Base-by-base conservation (phyloP, 805 yeast species). In the Lachancea nothofagi region DNA sequence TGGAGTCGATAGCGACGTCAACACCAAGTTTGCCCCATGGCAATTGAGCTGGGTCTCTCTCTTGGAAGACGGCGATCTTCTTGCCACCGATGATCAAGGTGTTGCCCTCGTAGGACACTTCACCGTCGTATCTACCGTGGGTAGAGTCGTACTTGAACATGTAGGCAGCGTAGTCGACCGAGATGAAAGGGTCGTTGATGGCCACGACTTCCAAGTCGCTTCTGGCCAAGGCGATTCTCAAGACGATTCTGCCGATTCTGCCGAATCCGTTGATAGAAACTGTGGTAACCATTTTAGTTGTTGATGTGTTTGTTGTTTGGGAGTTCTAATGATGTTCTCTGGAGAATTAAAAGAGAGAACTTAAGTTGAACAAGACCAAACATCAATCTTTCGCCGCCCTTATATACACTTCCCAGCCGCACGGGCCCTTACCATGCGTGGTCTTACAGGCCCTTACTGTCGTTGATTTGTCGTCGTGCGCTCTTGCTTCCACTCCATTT, bases 61-160 rank as follows among this genome's bases (percentile, higher is more conserved):
- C 83, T 61, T 75, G 76, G 74, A 64, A 75, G 51, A 75, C 78
- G 48, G 62, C 65, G 51, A 70, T 63, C 56, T 61, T 52, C 44
- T 64, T 48, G 55, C 80, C 82, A 59, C 75, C 78, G 53, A 78
- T 69, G 64, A 72, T 59, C 51, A 78, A 61, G 60, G 62, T 54
- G 53, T 67, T 66, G 53, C 68, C 81, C 56, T 74, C 75, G 57
- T 71, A 59, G 46, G 69, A 52, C 43, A 78, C 82, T 54, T 70
- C 75, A 62, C 83, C 83, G 24, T 64, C 54, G 77, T 64, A 78
- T 59, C 65, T 65, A 61, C 83, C 82, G 69, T 78, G 85, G 44
- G 83, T 78, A 46, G 84, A 78, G 62, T 78, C 85, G 68, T 78
- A 78, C 69, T 78, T 78, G 77, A 78, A 78, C 81, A 77, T 75